phyloP scores from a whole-genome alignment of 257 asterid genomes.

The Cordia subcordata region DNA sequence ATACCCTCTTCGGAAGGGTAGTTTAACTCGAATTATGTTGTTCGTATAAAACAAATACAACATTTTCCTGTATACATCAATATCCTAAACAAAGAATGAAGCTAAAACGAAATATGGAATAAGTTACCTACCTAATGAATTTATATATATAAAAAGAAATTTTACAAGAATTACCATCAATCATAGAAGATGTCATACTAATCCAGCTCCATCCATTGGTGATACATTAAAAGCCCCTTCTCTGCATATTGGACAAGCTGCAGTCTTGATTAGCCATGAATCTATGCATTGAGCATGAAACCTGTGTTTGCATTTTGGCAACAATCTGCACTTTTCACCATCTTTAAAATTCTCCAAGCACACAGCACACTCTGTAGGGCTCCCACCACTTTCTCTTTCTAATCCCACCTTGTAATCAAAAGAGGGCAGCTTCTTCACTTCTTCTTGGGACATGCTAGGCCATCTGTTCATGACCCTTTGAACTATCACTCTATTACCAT shows the following conservation, averaged over 20 bases:
- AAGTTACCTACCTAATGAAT: no score
- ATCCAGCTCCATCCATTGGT: constrained; percentile 13
- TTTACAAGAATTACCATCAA: no score
- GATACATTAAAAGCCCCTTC: constrained; percentile 23
- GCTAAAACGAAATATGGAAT: no score
- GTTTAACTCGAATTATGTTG: no score
- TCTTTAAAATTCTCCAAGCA: constrained; percentile 48
- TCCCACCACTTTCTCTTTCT: constrained; percentile 13
- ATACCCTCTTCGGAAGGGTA: no score
- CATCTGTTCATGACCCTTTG: constrained; percentile 10
- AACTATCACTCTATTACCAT: constrained; percentile 1
- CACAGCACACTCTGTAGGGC: constrained; percentile 43
- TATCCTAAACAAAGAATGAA: no score
- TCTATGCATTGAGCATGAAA: constrained; percentile 66
- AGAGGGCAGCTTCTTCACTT: constrained; percentile 49
- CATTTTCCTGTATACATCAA: no score
- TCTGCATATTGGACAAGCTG: constrained; percentile 64
- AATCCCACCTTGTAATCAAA: constrained; percentile 39
- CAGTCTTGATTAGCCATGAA: constrained; percentile 55
- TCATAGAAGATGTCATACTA: no score
- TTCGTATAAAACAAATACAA: no score
- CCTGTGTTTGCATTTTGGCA: constrained; percentile 48
- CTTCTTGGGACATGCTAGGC: constrained; percentile 41
- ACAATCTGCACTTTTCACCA: constrained; percentile 58
- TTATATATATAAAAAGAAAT: no score